Conservation (phyloP, 2,329 filamentous ascomycete genomes). For the Magnaporthiopsis poae region DNA sequence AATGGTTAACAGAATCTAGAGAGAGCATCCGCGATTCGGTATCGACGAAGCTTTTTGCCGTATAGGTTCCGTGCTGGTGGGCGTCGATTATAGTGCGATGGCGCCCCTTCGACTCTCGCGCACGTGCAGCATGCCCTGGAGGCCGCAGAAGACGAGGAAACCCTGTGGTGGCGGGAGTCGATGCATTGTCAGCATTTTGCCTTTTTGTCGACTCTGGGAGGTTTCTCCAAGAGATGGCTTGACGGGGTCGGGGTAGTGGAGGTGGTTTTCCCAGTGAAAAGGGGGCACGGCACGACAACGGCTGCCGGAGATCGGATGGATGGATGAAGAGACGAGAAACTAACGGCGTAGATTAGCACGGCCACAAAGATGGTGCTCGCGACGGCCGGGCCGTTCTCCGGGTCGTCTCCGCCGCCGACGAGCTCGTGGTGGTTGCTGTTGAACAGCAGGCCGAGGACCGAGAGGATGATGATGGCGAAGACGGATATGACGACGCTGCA, state of each 20-base stretch:
- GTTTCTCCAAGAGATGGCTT: no score
- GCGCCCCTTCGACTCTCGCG: slow-evolving; percentile 74
- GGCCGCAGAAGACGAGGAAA: slow-evolving; percentile 84
- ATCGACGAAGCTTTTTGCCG: not conserved
- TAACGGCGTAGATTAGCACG: slow-evolving; percentile 78
- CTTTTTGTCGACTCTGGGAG: no score
- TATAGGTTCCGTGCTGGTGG: no score
- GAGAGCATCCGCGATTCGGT: not conserved
- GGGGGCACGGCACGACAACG: no score
- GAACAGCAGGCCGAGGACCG: slow-evolving; percentile 61
- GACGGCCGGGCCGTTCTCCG: slow-evolving; percentile 64
- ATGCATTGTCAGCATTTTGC: not conserved
- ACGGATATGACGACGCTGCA: slow-evolving; percentile 61
- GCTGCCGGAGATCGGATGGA: no score
- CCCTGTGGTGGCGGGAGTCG: slow-evolving; percentile 38
- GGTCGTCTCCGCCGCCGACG: slow-evolving; percentile 64
- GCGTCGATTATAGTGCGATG: slow-evolving; percentile 55
- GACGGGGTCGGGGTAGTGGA: no score
- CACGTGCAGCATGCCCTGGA: slow-evolving; percentile 78
- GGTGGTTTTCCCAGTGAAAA: no score
- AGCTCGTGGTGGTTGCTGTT: slow-evolving; percentile 72
- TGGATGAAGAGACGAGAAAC: slow-evolving; percentile 25
- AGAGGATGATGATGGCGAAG: slow-evolving; percentile 57
- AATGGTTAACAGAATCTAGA: not conserved
- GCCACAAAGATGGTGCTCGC: slow-evolving; percentile 79